These are phyloP conservation scores for Coemansia brasiliensis DNA, from an alignment of 192 early-diverging fungal species.

Conservation along the genomic window DNA sequence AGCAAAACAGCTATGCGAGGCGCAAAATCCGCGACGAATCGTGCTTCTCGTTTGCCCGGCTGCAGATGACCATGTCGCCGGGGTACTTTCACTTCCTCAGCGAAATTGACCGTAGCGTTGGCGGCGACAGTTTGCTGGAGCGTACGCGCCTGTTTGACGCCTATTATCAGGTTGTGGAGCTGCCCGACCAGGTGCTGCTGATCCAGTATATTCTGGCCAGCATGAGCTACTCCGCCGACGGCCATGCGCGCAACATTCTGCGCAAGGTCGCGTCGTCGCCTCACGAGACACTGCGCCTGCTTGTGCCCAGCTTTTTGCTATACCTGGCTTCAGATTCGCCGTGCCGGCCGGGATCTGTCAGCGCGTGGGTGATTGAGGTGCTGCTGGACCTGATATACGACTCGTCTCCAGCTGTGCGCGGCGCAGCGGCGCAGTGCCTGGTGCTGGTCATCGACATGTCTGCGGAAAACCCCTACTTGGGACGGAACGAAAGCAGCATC, in stretches of 20 bases:
- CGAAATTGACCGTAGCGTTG: conserved; percentile 43
- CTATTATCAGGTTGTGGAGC: conserved; percentile 54
- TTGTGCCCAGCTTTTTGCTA: conserved; percentile 43
- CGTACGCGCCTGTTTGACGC: conserved; percentile 50
- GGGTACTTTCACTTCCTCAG: conserved; percentile 55
- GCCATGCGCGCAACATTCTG: conserved; percentile 50
- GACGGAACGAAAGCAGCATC: conserved; percentile 14
- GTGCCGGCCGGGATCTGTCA: conserved; percentile 35
- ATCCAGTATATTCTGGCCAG: conserved; percentile 52
- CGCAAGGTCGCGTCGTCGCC: conserved; percentile 49
- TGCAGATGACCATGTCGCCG: conserved; percentile 57
- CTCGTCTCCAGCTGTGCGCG: conserved; percentile 37
- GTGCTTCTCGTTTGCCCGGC: conserved; percentile 50
- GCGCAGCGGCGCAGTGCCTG: conserved; percentile 41
- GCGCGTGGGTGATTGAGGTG: conserved; percentile 52
- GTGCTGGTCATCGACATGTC: conserved; percentile 46
- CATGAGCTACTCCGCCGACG: conserved; percentile 39
- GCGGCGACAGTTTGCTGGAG: conserved; percentile 45
- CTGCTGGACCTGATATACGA: conserved; percentile 37
- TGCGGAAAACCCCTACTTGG: conserved; percentile 43
- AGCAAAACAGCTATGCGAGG: conserved; percentile 39
- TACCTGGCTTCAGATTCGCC: conserved; percentile 41
- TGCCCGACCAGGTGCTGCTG: conserved; percentile 45
- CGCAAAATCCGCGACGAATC: conserved; percentile 46
- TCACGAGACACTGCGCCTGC: conserved; percentile 39